phyloP scores from a whole-genome alignment of 495 filamentous ascomycete species.

The Penicillium malachiteum region DNA sequence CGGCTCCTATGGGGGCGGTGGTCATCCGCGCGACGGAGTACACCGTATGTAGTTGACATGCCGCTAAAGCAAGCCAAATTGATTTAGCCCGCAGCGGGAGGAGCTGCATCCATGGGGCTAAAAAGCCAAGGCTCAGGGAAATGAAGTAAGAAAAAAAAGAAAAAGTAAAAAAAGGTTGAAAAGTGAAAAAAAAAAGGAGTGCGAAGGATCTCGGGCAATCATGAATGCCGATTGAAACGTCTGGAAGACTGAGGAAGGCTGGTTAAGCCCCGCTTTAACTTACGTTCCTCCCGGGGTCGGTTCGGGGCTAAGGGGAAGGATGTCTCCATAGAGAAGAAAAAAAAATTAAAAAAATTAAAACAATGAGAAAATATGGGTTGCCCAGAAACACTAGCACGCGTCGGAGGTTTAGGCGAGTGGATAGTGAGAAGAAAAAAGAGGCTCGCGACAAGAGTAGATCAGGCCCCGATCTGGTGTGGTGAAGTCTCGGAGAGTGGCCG shows the following conservation, averaged over 20 bases:
- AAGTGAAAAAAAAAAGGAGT: not conserved
- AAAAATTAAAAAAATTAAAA: no score
- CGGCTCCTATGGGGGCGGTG: constrained; percentile 10
- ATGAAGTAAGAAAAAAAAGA: not conserved
- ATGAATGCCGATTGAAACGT: constrained; percentile 20
- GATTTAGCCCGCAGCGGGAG: constrained; percentile 22
- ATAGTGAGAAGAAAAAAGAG: constrained; percentile 5
- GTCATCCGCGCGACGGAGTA: constrained; percentile 20
- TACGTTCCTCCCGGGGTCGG: not conserved
- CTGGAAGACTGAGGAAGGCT: constrained; percentile 30
- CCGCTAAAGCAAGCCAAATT: constrained; percentile 28
- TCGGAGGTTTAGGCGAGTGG: constrained; percentile 18
- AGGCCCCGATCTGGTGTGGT: constrained; percentile 12
- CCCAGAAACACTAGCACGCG: constrained; percentile 9
- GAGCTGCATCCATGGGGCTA: constrained; percentile 22
- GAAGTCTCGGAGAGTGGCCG: constrained; percentile 23
- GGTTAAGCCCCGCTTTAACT: constrained; percentile 11
- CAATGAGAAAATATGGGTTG: not conserved
- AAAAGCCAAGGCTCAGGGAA: constrained; percentile 3
- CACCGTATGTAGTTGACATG: constrained; percentile 31
- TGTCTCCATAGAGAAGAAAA: not conserved
- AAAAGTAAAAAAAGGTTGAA: not conserved
- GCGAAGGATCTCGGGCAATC: constrained; percentile 11
- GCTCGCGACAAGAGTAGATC: constrained; percentile 19
- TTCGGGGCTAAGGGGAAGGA: not conserved